Conservation (phyloP, 2,329 filamentous ascomycete species). For the Sphaerulina musiva region DNA sequence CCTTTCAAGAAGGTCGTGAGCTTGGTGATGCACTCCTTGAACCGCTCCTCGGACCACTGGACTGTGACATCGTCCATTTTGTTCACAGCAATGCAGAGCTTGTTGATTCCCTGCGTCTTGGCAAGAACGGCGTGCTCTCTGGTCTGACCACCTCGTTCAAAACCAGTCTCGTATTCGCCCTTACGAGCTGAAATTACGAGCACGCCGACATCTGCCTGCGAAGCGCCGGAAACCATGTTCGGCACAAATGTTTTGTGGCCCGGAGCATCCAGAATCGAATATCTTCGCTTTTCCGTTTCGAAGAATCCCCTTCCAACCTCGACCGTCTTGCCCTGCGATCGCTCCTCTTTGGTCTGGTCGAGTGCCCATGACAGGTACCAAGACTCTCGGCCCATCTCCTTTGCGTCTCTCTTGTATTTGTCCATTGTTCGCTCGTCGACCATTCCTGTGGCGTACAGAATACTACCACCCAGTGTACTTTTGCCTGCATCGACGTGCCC, state of each 20-base stretch:
- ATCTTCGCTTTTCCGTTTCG: conserved; percentile 91
- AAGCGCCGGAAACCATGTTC: conserved; percentile 76
- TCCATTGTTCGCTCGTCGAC: conserved; percentile 98
- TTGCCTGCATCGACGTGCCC: conserved; percentile 98
- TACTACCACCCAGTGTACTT: conserved; percentile 88
- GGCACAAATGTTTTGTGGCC: conserved; percentile 98
- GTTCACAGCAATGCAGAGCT: conserved; percentile 90
- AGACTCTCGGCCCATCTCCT: conserved; percentile 90
- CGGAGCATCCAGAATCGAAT: conserved; percentile 93
- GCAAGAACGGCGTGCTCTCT: conserved; percentile 96
- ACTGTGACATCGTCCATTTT: conserved; percentile 99
- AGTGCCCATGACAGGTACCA: conserved; percentile 99
- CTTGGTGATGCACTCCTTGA: conserved; percentile 88
- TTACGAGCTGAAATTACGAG: conserved; percentile 94
- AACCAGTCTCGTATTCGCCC: conserved; percentile 97
- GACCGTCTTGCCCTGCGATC: conserved; percentile 94
- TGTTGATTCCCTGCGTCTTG: conserved; percentile 97
- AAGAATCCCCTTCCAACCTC: conserved; percentile 95
- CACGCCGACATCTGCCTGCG: conserved; percentile 88
- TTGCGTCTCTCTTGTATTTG: conserved; percentile 95
- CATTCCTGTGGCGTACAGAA: conserved; percentile 92
- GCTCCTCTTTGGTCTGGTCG: conserved; percentile 93
- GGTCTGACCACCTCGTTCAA: conserved; percentile 93
- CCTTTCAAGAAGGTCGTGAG: conserved; percentile 81
- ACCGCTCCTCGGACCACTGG: conserved; percentile 88